phyloP scores from a whole-genome alignment of 2,329 filamentous ascomycete genomes.

The Phoma sp. region DNA sequence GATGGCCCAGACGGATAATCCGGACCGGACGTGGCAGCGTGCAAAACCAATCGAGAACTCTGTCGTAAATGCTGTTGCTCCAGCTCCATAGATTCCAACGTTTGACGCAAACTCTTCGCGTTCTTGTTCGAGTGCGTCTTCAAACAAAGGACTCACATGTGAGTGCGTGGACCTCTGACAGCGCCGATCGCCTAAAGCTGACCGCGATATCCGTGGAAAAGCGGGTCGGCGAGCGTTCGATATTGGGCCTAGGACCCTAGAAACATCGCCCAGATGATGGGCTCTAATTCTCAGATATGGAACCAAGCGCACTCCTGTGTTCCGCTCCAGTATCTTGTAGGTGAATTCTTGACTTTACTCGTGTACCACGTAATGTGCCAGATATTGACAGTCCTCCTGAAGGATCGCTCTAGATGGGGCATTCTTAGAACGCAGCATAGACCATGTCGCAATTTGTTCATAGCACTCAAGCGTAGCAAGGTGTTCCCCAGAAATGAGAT shows the following conservation, averaged over 20 bases:
- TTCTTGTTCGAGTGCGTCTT: not conserved
- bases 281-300: not conserved
- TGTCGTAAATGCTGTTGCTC: not conserved
- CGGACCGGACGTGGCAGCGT: accelerated
- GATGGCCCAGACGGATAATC: not conserved
- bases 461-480: not conserved
- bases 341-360: not conserved
- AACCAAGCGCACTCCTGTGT: not conserved
- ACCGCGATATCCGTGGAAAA: not conserved
- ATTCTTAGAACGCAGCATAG: not conserved
- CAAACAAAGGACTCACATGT: not conserved
- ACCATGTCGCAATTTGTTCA: not conserved
- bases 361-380: not conserved
- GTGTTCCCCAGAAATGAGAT: not conserved
- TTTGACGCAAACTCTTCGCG: not conserved
- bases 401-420: not conserved
- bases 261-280: not conserved
- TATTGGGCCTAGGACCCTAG: not conserved
- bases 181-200: not conserved
- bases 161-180: not conserved
- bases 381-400: not conserved
- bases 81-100: not conserved
- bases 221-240: not conserved
- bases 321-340: not conserved
- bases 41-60: not conserved